phyloP scores from a whole-genome alignment of 1,284 basidiomycete species.

The Anthracocystis walkeri region DNA sequence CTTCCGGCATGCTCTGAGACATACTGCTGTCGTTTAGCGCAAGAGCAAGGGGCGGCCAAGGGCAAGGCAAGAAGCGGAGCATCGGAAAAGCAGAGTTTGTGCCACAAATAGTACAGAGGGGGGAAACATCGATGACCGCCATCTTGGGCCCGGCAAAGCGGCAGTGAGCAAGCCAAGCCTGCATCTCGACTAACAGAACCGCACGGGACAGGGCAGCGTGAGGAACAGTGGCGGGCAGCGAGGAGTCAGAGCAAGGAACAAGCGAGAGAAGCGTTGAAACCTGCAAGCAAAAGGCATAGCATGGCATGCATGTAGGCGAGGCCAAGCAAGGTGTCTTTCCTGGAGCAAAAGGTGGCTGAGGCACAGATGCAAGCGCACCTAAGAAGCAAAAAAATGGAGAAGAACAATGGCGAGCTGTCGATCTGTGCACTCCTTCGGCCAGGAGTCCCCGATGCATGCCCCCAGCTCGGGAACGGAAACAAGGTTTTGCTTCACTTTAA shows the following conservation, averaged over 20 bases:
- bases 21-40: slow-evolving; percentile 4
- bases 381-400: background rate
- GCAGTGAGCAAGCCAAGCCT: background rate
- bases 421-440: slow-evolving; percentile 11
- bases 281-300: background rate
- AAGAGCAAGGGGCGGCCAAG: background rate
- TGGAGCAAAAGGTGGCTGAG: slow-evolving; percentile 5
- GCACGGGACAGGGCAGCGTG: background rate
- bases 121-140: background rate
- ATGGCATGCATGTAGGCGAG: slow-evolving; percentile 6
- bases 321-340: background rate
- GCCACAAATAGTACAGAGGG: too few species aligned
- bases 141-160: background rate
- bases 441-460: slow-evolving; percentile 14
- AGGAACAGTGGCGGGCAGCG: background rate
- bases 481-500: background rate
- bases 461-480: slow-evolving; percentile 8
- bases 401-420: slow-evolving; percentile 3
- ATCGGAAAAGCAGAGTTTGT: background rate
- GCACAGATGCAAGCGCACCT: background rate
- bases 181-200: background rate
- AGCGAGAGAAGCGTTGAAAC: slow-evolving; percentile 3
- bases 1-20: slow-evolving; percentile 27
- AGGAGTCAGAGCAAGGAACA: slow-evolving; percentile 1
- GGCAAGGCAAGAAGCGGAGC: background rate